These are phyloP conservation scores for Tanacetum coccineum DNA, from an alignment of 129 eudicot genomes.

Conservation along the genomic window DNA sequence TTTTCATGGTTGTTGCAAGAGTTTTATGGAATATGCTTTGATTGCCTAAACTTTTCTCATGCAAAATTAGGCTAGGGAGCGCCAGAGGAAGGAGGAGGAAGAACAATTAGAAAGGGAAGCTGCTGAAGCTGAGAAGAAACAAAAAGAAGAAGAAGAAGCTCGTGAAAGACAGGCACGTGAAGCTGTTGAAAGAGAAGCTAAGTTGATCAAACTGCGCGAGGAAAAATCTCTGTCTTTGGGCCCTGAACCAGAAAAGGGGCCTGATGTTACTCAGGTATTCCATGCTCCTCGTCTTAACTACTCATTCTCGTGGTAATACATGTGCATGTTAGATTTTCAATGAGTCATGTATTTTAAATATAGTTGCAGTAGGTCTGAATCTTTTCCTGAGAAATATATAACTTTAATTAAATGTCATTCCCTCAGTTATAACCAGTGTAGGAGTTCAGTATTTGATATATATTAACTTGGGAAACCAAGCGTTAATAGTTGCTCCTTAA, in stretches of 20 bases:
- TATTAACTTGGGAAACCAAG: neutral
- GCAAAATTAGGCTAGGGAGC: conserved; percentile 76
- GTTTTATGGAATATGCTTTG: neutral
- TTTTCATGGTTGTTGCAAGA: neutral
- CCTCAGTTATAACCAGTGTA: conserved; percentile 1
- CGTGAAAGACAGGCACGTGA: conserved; percentile 80
- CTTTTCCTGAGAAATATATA: conserved; percentile 9
- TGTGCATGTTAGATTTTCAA: neutral
- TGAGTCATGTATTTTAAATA: neutral
- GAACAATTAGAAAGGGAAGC: conserved; percentile 81
- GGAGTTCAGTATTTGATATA: neutral
- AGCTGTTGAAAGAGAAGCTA: conserved; percentile 97
- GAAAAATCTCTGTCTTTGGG: conserved; percentile 77
- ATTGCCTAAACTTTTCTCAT: conserved; percentile 9
- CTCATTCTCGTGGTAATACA: neutral
- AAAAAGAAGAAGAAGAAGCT: conserved; percentile 86
- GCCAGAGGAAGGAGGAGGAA: conserved; percentile 77
- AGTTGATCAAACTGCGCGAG: conserved; percentile 57
- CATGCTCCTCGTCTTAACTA: neutral
- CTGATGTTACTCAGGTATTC: conserved; percentile 90
- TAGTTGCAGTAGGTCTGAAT: conserved; percentile 4
- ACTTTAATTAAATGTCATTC: neutral
- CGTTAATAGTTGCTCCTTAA: neutral
- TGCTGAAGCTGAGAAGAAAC: conserved; percentile 87
- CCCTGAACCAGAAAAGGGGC: conserved; percentile 91